phyloP scores from a whole-genome alignment of 1,284 basidiomycete species.

The Irpex sp. region DNA sequence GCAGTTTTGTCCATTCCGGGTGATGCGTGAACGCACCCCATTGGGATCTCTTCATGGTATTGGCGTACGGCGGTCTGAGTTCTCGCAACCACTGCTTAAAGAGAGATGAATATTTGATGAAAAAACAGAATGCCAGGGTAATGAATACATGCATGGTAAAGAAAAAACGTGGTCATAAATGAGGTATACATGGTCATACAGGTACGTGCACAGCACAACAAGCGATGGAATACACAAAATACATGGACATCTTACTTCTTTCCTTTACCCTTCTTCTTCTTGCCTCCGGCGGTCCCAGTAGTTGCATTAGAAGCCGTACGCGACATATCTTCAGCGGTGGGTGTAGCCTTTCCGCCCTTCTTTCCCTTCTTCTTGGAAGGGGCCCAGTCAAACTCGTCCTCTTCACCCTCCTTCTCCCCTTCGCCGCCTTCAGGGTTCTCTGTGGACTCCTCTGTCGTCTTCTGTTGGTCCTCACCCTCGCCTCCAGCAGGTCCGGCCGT shows the following conservation, averaged over 20 bases:
- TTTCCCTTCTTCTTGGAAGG: slow-evolving; percentile 16
- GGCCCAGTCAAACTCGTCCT: slow-evolving; percentile 5
- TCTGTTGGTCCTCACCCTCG: not conserved
- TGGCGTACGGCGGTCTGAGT: no score
- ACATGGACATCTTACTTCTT: slow-evolving; percentile 3
- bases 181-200: not conserved
- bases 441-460: not conserved
- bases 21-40: no score
- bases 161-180: not conserved
- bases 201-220: not conserved
- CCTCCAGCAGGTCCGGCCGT: not conserved
- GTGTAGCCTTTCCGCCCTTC: slow-evolving; percentile 14
- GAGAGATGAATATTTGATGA: no score
- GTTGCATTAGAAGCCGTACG: slow-evolving; percentile 14
- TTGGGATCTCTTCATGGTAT: no score
- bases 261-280: slow-evolving; percentile 17
- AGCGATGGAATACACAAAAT: not conserved
- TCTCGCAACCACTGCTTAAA: no score
- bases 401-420: slow-evolving; percentile 1
- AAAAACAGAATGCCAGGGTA: no score
- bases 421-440: not conserved
- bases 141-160: no score
- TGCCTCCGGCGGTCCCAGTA: slow-evolving; percentile 5
- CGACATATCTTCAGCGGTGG: slow-evolving; percentile 14
- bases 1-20: no score